Evolutionary conservation across 2,329 filamentous ascomycete genomes (phyloP).

Genomic region (Penicillium freii): DNA sequence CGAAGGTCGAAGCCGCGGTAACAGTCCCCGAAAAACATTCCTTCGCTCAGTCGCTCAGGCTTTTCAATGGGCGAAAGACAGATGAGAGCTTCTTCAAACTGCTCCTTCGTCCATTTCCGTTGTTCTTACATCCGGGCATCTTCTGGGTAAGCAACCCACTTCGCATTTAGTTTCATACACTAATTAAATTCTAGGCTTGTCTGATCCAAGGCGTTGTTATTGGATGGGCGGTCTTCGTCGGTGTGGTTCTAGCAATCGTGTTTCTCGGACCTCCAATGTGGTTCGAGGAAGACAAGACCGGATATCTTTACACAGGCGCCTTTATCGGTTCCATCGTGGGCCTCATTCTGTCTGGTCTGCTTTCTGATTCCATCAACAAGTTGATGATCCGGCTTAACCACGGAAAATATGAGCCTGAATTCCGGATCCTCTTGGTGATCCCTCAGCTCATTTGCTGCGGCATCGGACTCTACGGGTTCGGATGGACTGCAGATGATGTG

Average conservation of each 20-base stretch:
- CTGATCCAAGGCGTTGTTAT: conserved; percentile 87
- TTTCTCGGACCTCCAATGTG: conserved; percentile 78
- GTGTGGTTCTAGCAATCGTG: conserved; percentile 76
- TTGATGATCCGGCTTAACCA: conserved; percentile 70
- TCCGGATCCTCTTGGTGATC: conserved; percentile 76
- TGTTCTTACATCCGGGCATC: conserved; percentile 82
- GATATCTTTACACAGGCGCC: conserved; percentile 82
- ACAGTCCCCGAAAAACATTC: conserved; percentile 50
- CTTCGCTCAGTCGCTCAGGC: conserved; percentile 60
- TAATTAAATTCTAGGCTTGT: conserved; percentile 46
- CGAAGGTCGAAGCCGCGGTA: conserved; percentile 11
- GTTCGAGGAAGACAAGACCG: conserved; percentile 76
- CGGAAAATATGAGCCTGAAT: conserved; percentile 88
- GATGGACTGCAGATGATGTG: conserved; percentile 64
- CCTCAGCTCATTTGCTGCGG: conserved; percentile 77
- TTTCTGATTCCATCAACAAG: conserved; percentile 71
- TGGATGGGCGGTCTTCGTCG: conserved; percentile 93
- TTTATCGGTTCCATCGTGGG: conserved; percentile 80
- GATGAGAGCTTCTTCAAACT: conserved; percentile 69
- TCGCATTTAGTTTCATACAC: neutral
- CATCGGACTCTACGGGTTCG: conserved; percentile 81
- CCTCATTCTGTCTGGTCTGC: conserved; percentile 69
- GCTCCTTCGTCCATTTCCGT: conserved; percentile 70
- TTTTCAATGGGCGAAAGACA: conserved; percentile 80
- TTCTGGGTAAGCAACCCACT: conserved; percentile 59